A percentile compares a stretch with the other conserved stretches of the same genome.
Evolutionary conservation across 441 rosid species (phyloP).

Genomic region (Bruguiera hainesii): DNA sequence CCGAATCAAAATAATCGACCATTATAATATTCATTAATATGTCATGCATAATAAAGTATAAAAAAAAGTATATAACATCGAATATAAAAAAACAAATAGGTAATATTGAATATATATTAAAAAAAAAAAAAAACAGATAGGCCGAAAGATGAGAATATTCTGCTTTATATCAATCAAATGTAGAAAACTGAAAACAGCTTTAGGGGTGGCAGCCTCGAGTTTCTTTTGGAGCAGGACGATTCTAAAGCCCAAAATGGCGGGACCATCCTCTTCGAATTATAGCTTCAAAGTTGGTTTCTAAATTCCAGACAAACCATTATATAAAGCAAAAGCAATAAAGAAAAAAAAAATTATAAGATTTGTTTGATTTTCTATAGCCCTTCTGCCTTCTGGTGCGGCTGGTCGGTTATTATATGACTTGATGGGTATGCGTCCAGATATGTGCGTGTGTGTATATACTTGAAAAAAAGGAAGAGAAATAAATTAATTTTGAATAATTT

Average conservation of each 20-base stretch:
- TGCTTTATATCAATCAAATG: background rate
- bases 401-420: constrained; percentile 19
- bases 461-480: too few relatives aligned
- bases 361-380: too few relatives aligned
- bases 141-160: constrained; percentile 28
- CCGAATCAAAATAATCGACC: too few relatives aligned
- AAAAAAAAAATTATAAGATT: background rate
- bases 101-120: background rate
- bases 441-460: background rate
- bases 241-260: constrained; percentile 4
- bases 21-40: too few relatives aligned
- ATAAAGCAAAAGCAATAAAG: background rate
- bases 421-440: background rate
- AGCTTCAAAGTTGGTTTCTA: constrained; percentile 36
- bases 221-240: constrained; percentile 17
- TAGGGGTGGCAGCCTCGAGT: constrained; percentile 33
- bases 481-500: too few relatives aligned
- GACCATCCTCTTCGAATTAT: background rate
- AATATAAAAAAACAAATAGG: background rate
- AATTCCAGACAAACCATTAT: constrained; percentile 55
- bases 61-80: background rate
- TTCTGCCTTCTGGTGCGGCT: constrained; percentile 2
- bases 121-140: background rate
- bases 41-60: too few relatives aligned
- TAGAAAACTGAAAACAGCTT: background rate